Evolutionary conservation across 208 protist species (phyloP), one percentile per base, ranked within the genome.

Genomic region (Hexamita inflata): DNA sequence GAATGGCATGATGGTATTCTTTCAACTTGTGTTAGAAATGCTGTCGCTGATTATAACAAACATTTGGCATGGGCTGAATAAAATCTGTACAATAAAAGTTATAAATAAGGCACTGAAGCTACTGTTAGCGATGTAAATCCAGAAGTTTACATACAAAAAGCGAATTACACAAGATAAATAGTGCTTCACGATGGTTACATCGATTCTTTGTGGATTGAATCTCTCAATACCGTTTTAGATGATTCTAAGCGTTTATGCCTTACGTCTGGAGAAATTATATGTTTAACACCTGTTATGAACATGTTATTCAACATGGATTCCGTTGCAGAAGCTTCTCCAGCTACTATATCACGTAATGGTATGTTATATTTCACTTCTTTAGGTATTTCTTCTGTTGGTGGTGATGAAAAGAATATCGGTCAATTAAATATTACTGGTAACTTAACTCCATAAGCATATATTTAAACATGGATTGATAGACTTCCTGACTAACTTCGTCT

Each of bases 1-100:
- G 94, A 98, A 80, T 97, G 94, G 93, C 91, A 87, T 60, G 93
- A 97, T 82, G 94, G 94, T 57, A 91, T 98, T 34, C 91, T 98
- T 67, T 91, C 93, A 2, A 79, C 86, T 13, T 85, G 94, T 7
- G 93, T 93, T 83, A 80, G 91, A 35, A 84, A 88, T 32, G 38
- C 58, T 26, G 79, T 64, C 0, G 81, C 70, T 32, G 82, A 85
- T 42, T 30, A 29, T 0, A 75, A 70, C n/a, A n/a, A 35, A 34
- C 64, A 70, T 70, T 45, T 38, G 38, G 38, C 35, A 24, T 57
- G 38, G 24, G 9, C 9, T 49, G 64, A 70, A 38, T 38, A 70
- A 38, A 38, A 66, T n/a, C n/a, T n/a, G n/a, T n/a, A n/a, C 13
- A 66, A 66, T 30, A 30, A 66, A 24, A 30, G 60, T n/a, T 15